These are phyloP conservation scores for Berberis vulgaris DNA, from an alignment of 164 flowering plant species.

Conservation along the genomic window DNA sequence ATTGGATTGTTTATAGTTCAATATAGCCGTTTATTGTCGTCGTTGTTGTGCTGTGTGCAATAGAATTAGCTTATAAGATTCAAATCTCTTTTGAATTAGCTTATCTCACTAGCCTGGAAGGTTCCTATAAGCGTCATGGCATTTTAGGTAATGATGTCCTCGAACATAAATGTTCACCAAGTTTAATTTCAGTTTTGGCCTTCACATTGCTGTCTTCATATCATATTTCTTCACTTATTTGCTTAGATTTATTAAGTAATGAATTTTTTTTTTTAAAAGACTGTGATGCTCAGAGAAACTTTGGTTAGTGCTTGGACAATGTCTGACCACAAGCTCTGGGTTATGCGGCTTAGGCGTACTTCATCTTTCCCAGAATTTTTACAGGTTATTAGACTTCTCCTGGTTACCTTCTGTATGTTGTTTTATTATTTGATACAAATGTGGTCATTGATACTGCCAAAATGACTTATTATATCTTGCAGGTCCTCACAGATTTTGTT, in stretches of 20 bases:
- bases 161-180: too few relatives aligned
- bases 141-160: too few relatives aligned
- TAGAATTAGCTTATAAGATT: too few relatives aligned
- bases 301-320: conserved; percentile 66
- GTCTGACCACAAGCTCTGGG: conserved; percentile 84
- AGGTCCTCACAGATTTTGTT: conserved; percentile 89
- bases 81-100: too few relatives aligned
- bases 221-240: too few relatives aligned
- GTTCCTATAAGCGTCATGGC: too few relatives aligned
- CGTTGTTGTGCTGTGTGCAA: too few relatives aligned
- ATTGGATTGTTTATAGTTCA: too few relatives aligned
- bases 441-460: background rate
- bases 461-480: conserved; percentile 6
- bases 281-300: conserved; percentile 73
- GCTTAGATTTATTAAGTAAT: background rate
- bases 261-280: conserved; percentile 38
- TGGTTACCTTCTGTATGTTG: background rate
- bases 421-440: background rate
- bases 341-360: conserved; percentile 76
- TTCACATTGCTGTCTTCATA: too few relatives aligned
- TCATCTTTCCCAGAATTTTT: conserved; percentile 65
- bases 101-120: too few relatives aligned
- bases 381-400: conserved; percentile 41
- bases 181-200: too few relatives aligned
- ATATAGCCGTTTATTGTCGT: too few relatives aligned